Evolutionary conservation across 1,139 yeast genomes (phyloP).

Genomic region (Sugiyamaella pinicola): DNA sequence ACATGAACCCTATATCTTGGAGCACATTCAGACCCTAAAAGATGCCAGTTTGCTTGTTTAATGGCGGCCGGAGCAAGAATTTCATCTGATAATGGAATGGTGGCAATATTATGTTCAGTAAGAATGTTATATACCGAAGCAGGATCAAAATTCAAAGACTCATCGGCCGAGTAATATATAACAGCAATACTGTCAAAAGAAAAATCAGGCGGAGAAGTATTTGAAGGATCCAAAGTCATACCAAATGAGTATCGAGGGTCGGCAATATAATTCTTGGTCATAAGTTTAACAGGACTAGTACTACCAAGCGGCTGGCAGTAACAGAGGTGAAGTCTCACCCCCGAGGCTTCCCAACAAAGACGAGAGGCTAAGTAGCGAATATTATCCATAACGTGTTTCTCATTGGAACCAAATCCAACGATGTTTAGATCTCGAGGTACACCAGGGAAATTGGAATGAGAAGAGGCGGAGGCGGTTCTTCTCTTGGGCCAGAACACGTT

Average conservation of each 20-base stretch:
- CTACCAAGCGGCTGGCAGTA: constrained; percentile 15
- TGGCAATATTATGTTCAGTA: constrained; percentile 16
- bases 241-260: constrained; percentile 21
- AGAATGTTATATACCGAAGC: constrained; percentile 17
- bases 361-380: constrained; percentile 17
- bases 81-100: constrained; percentile 19
- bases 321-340: constrained; percentile 16
- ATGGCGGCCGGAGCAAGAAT: constrained; percentile 15
- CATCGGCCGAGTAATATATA: constrained; percentile 14
- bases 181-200: constrained; percentile 16
- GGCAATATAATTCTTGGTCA: constrained; percentile 17
- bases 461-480: background rate
- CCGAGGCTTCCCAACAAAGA: constrained; percentile 12
- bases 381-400: constrained; percentile 19
- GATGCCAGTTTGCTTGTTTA: constrained; percentile 19
- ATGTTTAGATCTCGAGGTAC: constrained; percentile 17
- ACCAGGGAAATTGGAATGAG: background rate
- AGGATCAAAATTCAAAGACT: constrained; percentile 13
- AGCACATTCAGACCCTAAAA: constrained; percentile 20
- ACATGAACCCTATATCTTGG: constrained; percentile 14
- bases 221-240: constrained; percentile 17
- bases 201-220: constrained; percentile 14
- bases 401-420: constrained; percentile 20
- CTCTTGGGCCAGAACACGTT: constrained; percentile 2
- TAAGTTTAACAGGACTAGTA: constrained; percentile 2